Conservation (phyloP, 2,329 filamentous ascomycete species). For the Penicillium sp. region DNA sequence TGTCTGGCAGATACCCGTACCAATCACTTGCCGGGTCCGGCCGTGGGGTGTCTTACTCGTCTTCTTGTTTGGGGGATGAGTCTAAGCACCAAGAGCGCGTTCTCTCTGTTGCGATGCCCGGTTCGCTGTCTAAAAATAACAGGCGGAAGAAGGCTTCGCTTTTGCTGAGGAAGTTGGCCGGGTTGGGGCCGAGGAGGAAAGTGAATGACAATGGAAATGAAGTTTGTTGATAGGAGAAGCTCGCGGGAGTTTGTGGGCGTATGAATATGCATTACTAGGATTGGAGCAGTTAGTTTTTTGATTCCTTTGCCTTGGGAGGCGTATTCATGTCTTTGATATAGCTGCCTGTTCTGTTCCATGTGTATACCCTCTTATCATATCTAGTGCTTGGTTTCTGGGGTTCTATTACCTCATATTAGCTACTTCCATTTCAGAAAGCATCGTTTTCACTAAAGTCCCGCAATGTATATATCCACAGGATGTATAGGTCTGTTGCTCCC, state of each 20-base stretch:
- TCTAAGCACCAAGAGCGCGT: conserved; percentile 6
- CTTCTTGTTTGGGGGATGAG: neutral
- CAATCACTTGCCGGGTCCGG: neutral
- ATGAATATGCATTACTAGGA: neutral
- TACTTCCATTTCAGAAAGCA: neutral
- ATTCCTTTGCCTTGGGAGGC: neutral
- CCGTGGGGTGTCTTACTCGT: conserved; percentile 1
- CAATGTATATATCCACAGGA: neutral
- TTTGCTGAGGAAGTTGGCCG: conserved; percentile 20
- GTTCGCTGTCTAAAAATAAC: neutral
- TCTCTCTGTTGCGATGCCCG: conserved; percentile 10
- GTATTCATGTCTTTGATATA: neutral
- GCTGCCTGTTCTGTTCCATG: neutral
- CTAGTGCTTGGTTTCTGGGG: neutral
- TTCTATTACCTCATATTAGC: neutral
- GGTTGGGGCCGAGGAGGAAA: conserved; percentile 12
- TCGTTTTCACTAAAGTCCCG: neutral
- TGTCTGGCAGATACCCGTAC: neutral
- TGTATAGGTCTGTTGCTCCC: neutral
- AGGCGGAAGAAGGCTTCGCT: conserved; percentile 16
- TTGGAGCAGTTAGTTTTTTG: neutral
- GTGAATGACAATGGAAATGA: neutral
- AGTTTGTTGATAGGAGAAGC: neutral
- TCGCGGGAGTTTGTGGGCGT: neutral
- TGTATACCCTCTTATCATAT: neutral